Evolutionary conservation across 495 filamentous ascomycete genomes (phyloP).

Genomic region (Daldinia vernicosa): DNA sequence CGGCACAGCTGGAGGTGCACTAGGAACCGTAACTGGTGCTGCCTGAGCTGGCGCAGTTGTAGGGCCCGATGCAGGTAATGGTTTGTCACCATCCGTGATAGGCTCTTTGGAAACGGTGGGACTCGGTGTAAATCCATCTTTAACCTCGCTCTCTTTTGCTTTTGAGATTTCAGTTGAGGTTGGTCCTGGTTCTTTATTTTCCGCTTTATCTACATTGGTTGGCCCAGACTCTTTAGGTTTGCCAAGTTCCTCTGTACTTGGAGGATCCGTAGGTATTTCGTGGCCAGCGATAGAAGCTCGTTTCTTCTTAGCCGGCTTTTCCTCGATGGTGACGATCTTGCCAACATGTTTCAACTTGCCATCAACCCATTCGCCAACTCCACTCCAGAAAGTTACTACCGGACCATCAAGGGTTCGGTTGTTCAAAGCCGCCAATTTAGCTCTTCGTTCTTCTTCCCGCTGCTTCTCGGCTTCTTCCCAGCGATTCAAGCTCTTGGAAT

Average conservation of each 20-base stretch:
- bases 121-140: constrained; percentile 10
- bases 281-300: constrained; percentile 48
- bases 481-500: constrained; percentile 88
- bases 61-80: neutral
- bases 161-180: constrained; percentile 3
- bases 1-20: neutral
- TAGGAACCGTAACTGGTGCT: constrained; percentile 1
- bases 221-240: constrained; percentile 33
- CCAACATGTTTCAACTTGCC: constrained; percentile 79
- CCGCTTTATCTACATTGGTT: constrained; percentile 35
- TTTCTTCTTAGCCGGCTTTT: constrained; percentile 60
- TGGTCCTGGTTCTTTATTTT: constrained; percentile 15
- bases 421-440: constrained; percentile 83
- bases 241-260: constrained; percentile 46
- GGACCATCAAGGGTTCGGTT: constrained; percentile 88
- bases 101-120: constrained; percentile 13
- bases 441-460: constrained; percentile 80
- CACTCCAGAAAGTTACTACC: constrained; percentile 93
- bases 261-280: constrained; percentile 29
- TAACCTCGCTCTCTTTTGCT: constrained; percentile 30
- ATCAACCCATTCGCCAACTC: constrained; percentile 72
- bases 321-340: constrained; percentile 69
- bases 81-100: neutral
- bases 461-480: constrained; percentile 94
- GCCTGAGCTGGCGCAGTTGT: neutral